These are phyloP conservation scores for Hyphochytrium catenoides DNA, from an alignment of 352 stramenopile species.

Conservation along the genomic window DNA sequence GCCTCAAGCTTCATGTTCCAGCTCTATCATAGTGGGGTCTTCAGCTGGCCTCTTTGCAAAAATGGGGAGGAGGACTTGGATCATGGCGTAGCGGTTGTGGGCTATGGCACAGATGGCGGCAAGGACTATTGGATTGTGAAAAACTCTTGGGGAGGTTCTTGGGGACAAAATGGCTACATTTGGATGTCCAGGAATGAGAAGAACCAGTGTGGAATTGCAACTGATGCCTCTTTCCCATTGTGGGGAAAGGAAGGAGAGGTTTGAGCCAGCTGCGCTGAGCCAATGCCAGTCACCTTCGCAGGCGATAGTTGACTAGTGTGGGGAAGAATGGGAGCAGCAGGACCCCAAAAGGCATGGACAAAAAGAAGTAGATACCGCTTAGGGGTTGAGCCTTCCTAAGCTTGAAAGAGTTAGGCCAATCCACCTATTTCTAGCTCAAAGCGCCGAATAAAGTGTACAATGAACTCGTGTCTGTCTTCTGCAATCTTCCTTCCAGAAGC, in stretches of 20 bases:
- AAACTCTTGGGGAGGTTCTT: conserved; percentile 72
- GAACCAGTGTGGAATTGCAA: conserved; percentile 84
- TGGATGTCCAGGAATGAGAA: conserved; percentile 41
- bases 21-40: conserved; percentile 44
- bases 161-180: conserved; percentile 70
- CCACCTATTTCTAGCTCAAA: conserved; percentile 39
- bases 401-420: conserved; percentile 2
- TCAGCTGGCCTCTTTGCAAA: conserved; percentile 17
- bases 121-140: conserved; percentile 82
- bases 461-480: conserved; percentile 50
- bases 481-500: conserved; percentile 33
- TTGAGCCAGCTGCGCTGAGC: too few relatives aligned
- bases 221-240: conserved; percentile 41
- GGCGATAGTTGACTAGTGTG: too few relatives aligned
- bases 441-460: conserved; percentile 51
- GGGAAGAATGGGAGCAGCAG: too few relatives aligned
- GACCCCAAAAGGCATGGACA: too few relatives aligned
- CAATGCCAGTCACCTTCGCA: too few relatives aligned
- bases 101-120: conserved; percentile 65
- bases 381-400: neutral
- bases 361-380: too few relatives aligned
- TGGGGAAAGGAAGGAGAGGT: conserved; percentile 11
- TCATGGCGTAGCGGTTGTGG: conserved; percentile 76
- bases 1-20: conserved; percentile 47
- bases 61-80: conserved; percentile 42